phyloP scores from a whole-genome alignment of 495 filamentous ascomycete species.

The Xylaria curta region DNA sequence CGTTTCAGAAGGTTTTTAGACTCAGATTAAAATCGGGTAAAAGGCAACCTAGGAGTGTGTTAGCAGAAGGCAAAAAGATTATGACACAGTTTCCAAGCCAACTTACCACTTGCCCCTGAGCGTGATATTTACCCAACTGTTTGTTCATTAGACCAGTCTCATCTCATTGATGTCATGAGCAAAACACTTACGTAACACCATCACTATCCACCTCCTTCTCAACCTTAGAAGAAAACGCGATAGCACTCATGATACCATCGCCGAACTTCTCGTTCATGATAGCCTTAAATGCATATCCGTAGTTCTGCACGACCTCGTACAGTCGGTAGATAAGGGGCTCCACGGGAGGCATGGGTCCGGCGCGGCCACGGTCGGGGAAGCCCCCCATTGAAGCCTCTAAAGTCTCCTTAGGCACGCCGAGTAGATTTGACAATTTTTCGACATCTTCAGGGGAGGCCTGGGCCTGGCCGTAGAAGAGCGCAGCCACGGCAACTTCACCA shows the following conservation, averaged over 20 bases:
- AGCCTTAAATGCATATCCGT: slow-evolving; percentile 96
- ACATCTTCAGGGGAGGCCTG: slow-evolving; percentile 81
- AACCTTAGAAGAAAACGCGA: slow-evolving; percentile 89
- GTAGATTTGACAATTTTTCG: slow-evolving; percentile 68
- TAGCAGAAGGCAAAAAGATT: slow-evolving; percentile 25
- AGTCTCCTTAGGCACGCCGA: slow-evolving; percentile 63
- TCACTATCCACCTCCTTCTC: slow-evolving; percentile 93
- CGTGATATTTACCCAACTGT: slow-evolving; percentile 89
- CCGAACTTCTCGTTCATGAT: slow-evolving; percentile 99
- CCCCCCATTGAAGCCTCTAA: slow-evolving; percentile 70
- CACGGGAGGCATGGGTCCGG: slow-evolving; percentile 89
- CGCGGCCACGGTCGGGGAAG: slow-evolving; percentile 83
- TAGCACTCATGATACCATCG: slow-evolving; percentile 98
- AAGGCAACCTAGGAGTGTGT: slow-evolving; percentile 61
- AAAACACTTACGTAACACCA: slow-evolving; percentile 53
- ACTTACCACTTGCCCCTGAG: slow-evolving; percentile 91
- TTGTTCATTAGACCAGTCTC: slow-evolving; percentile 7
- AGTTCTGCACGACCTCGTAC: slow-evolving; percentile 98
- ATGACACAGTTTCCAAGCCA: slow-evolving; percentile 25
- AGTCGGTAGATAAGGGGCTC: slow-evolving; percentile 94
- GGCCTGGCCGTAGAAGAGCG: slow-evolving; percentile 94
- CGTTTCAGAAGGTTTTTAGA: neutral
- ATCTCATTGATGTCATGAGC: neutral
- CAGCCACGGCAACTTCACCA: slow-evolving; percentile 88
- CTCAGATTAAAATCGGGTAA: slow-evolving; percentile 60